Percentiles rank a stretch among this genome's conserved stretches.
Evolutionary conservation across 192 early-diverging fungal species (phyloP).

Genomic region (Umbelopsis isabellina): DNA sequence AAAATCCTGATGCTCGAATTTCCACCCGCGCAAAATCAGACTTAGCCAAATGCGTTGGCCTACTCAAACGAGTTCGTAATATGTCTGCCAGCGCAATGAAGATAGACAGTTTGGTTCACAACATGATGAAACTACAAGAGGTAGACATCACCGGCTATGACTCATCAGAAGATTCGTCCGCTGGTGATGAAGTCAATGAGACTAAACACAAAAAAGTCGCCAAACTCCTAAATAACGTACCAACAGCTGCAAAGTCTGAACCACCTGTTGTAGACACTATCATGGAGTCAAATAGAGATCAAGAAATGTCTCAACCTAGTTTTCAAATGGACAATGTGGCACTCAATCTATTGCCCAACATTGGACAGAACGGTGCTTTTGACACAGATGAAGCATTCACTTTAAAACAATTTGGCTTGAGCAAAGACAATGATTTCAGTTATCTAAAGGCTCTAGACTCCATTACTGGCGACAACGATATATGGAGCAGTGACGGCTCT

Average conservation of each 20-base stretch:
- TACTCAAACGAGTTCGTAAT: conserved; percentile 23
- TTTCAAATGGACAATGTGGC: background rate
- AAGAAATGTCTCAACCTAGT: background rate
- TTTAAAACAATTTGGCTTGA: conserved; percentile 41
- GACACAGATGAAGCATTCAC: conserved; percentile 30
- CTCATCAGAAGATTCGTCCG: background rate
- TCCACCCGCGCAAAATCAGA: conserved; percentile 29
- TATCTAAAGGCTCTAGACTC: conserved; percentile 10
- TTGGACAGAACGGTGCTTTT: background rate
- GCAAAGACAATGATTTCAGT: conserved; percentile 20
- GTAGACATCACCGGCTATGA: conserved; percentile 21
- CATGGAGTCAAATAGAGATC: too few relatives aligned
- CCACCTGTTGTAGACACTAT: too few relatives aligned
- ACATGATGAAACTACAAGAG: conserved; percentile 28
- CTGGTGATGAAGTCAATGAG: background rate
- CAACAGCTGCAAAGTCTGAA: background rate
- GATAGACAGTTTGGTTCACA: conserved; percentile 24
- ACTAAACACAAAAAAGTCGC: background rate
- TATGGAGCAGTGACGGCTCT: conserved; percentile 11
- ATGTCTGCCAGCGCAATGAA: conserved; percentile 33
- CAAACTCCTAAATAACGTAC: background rate
- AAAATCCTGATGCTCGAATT: conserved; percentile 32
- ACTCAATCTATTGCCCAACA: background rate
- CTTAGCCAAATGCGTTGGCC: conserved; percentile 20
- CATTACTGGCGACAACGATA: conserved; percentile 12